These are phyloP conservation scores for Pichia californica DNA, from an alignment of 805 yeast genomes.

Conservation along the genomic window DNA sequence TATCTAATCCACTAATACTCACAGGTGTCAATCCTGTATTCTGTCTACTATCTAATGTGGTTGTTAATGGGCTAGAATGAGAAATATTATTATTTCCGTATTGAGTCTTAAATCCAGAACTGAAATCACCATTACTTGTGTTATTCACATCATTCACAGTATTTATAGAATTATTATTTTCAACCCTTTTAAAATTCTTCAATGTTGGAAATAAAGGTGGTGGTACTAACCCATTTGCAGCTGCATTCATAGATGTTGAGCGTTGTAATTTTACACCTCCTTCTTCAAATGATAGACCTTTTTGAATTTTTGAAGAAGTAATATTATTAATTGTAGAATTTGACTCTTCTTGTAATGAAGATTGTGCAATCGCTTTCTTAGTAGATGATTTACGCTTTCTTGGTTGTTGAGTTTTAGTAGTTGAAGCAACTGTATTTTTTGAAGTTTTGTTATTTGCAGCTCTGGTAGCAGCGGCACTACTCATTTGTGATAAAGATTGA, in stretches of 20 bases:
- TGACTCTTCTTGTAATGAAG: too few relatives aligned
- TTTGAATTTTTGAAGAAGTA: too few relatives aligned
- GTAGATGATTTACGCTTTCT: neutral
- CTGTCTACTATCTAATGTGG: neutral
- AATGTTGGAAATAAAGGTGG: slow-evolving; percentile 11
- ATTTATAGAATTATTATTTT: neutral
- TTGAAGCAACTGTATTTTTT: neutral
- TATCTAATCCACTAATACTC: slow-evolving; percentile 8
- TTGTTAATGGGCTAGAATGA: neutral
- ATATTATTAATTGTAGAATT: too few relatives aligned
- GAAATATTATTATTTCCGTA: neutral
- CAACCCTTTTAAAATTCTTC: too few relatives aligned
- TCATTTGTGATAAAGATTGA: neutral
- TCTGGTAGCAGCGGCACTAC: too few relatives aligned
- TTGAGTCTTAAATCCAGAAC: neutral
- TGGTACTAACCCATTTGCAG: slow-evolving; percentile 6
- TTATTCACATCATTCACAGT: neutral
- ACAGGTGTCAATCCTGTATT: slow-evolving; percentile 1
- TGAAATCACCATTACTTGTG: neutral
- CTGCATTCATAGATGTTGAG: slow-evolving; percentile 4
- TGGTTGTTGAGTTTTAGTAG: neutral
- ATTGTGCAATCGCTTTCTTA: too few relatives aligned
- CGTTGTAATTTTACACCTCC: slow-evolving; percentile 1
- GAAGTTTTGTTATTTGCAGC: neutral
- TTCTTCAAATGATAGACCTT: too few relatives aligned